Evolutionary conservation across 345 rosid species (phyloP).

Genomic region (Punica granatum): DNA sequence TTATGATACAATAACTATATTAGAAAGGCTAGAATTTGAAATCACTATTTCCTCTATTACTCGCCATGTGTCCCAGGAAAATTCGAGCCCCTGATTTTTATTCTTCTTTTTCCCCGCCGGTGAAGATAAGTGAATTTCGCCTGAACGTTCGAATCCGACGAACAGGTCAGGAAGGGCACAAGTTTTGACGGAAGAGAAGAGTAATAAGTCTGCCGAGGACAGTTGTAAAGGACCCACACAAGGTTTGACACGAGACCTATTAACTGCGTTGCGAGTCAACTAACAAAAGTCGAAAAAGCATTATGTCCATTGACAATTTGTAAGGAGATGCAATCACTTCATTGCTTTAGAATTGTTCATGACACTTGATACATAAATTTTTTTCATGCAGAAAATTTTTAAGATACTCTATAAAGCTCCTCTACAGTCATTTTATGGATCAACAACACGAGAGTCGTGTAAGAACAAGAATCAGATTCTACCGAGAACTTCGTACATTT

Average conservation of each 20-base stretch:
- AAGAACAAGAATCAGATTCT: background rate
- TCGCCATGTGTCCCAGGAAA: constrained; percentile 61
- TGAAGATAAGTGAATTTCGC: constrained; percentile 10
- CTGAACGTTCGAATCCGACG: background rate
- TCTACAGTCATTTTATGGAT: background rate
- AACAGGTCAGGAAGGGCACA: background rate
- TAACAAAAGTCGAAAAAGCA: too few relatives aligned
- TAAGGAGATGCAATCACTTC: too few relatives aligned
- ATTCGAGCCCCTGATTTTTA: constrained; percentile 47
- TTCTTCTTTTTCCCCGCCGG: too few relatives aligned
- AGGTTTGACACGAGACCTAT: too few relatives aligned
- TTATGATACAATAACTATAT: too few relatives aligned
- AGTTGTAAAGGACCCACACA: too few relatives aligned
- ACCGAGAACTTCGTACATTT: too few relatives aligned
- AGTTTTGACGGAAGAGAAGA: background rate
- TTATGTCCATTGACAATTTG: too few relatives aligned
- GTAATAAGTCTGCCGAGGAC: constrained; percentile 69
- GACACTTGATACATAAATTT: background rate
- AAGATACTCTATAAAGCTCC: background rate
- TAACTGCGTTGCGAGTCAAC: too few relatives aligned
- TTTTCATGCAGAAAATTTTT: background rate
- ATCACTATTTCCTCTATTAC: too few relatives aligned
- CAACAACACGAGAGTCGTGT: background rate
- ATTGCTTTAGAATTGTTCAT: background rate
- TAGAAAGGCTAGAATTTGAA: too few relatives aligned